These are phyloP conservation scores for Pachyrhizus erosus DNA, from an alignment of 306 rosid species.

Conservation along the genomic window DNA sequence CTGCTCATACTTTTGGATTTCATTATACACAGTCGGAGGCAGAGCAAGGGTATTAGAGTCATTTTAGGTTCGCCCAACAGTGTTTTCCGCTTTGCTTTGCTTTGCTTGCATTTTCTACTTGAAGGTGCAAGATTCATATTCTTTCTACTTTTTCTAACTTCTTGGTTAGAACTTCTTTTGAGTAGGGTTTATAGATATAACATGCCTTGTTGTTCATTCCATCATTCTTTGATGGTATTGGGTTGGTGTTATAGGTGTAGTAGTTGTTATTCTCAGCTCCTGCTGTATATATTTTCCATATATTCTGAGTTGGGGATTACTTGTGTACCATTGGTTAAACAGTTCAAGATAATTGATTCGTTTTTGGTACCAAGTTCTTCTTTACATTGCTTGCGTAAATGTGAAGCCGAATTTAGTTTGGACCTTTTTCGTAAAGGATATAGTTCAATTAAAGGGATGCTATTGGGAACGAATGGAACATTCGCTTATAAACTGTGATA, in stretches of 20 bases:
- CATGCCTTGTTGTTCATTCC: constrained; percentile 26
- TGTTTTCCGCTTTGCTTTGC: constrained; percentile 13
- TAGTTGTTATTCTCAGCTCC: neutral
- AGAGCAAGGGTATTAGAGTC: neutral
- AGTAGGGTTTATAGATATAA: neutral
- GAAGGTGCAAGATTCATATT: constrained; percentile 28
- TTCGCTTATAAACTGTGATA: too few relatives aligned
- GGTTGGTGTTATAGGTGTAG: constrained; percentile 7
- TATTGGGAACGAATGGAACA: too few relatives aligned
- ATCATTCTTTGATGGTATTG: constrained; percentile 63
- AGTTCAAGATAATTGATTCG: neutral
- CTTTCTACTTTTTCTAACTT: constrained; percentile 19
- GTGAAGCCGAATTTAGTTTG: neutral
- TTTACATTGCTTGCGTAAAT: neutral
- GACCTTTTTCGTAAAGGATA: neutral
- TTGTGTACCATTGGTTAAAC: constrained; percentile 33
- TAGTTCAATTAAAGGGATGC: too few relatives aligned
- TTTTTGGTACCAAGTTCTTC: neutral
- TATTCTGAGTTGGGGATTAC: neutral
- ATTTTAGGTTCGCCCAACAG: neutral
- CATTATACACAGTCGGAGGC: neutral
- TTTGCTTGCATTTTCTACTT: neutral
- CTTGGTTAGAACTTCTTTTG: neutral
- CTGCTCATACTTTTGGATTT: neutral
- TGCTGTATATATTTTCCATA: constrained; percentile 49